Evolutionary conservation across 2,329 filamentous ascomycete genomes (phyloP).

Genomic region (Karstenula rhodostoma): DNA sequence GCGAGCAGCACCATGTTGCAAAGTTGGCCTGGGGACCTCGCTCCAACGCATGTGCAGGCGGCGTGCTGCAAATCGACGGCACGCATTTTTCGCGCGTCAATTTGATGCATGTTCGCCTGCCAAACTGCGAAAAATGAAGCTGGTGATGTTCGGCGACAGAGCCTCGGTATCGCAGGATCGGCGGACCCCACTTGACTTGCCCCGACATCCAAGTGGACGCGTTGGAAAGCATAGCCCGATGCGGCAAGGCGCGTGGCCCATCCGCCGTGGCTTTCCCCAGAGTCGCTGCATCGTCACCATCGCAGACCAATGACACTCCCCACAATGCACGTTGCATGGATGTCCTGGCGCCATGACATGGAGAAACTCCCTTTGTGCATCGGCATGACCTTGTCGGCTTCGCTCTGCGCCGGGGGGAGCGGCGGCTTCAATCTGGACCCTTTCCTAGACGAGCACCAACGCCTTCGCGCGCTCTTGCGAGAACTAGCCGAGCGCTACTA

Average conservation of each 20-base stretch:
- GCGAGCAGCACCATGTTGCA: neutral
- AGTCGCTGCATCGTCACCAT: constrained; percentile 14
- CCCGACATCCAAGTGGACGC: neutral
- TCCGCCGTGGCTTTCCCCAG: neutral
- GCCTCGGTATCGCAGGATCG: constrained; percentile 11
- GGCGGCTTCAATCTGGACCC: constrained; percentile 3
- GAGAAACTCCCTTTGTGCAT: neutral
- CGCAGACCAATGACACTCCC: constrained; percentile 1
- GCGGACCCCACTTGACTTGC: constrained; percentile 14
- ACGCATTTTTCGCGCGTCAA: constrained; percentile 16
- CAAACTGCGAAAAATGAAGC: constrained; percentile 20
- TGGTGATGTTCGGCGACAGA: constrained; percentile 5
- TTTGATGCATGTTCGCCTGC: constrained; percentile 14
- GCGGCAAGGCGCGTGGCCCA: constrained; percentile 9
- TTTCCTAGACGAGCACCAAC: neutral
- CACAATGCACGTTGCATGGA: constrained; percentile 9
- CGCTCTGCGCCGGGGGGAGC: neutral
- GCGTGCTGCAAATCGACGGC: neutral
- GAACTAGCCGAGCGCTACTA: neutral
- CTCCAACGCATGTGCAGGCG: constrained; percentile 17
- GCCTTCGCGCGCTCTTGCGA: neutral
- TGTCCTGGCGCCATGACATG: constrained; percentile 2
- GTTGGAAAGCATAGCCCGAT: constrained; percentile 15
- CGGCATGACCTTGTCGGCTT: constrained; percentile 5
- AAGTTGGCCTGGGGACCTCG: constrained; percentile 11